Conservation (phyloP, 2,329 filamentous ascomycete genomes). For the Plenodomus lindquistii region DNA sequence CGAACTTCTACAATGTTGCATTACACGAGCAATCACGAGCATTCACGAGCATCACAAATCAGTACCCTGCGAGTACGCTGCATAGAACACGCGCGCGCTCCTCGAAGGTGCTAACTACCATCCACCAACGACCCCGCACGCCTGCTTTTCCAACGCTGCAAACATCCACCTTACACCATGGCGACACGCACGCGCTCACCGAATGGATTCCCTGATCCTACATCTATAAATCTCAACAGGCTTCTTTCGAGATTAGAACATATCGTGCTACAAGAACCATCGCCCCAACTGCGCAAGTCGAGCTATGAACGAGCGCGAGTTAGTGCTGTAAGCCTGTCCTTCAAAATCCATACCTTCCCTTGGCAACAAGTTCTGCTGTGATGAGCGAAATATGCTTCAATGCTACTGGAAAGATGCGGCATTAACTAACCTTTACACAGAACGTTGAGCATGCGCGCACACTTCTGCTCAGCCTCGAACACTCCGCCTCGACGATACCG, state of each 20-base stretch:
- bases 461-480: conserved; percentile 71
- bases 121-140: background rate
- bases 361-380: background rate
- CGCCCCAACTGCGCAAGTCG: conserved; percentile 62
- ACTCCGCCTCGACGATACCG: conserved; percentile 59
- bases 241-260: conserved; percentile 69
- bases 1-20: too few species aligned
- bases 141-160: background rate
- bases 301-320: conserved; percentile 68
- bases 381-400: background rate
- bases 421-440: conserved; percentile 43
- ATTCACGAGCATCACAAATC: background rate
- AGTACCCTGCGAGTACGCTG: background rate
- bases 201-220: conserved; percentile 28
- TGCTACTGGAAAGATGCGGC: background rate
- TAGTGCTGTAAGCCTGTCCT: conserved; percentile 52
- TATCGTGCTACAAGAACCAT: conserved; percentile 64
- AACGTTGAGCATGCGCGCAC: conserved; percentile 74
- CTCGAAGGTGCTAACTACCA: background rate
- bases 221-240: conserved; percentile 59
- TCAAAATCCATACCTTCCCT: background rate
- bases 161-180: conserved; percentile 15
- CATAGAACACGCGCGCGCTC: background rate
- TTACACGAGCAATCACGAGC: too few species aligned
- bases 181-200: conserved; percentile 26